Percentiles rank a stretch among this genome's conserved stretches.
Evolutionary conservation across 1,139 yeast genomes (phyloP).

Genomic region (Scheffersomyces insectosa): DNA sequence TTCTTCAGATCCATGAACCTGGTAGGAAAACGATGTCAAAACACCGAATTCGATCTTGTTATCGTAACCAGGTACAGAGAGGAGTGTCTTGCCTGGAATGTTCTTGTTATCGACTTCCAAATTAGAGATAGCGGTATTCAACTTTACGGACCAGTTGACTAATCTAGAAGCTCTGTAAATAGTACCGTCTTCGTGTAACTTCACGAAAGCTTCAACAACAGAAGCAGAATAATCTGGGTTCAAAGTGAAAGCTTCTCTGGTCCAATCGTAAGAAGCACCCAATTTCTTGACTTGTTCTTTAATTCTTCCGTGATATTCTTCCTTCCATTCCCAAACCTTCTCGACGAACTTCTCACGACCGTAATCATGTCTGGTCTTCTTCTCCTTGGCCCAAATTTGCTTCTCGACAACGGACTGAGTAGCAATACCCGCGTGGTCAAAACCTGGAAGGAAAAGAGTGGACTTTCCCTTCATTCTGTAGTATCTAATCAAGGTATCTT

Average conservation of each 20-base stretch:
- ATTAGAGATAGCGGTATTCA: constrained; percentile 94
- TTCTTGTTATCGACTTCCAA: constrained; percentile 94
- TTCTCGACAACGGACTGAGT: constrained; percentile 98
- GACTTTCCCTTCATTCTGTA: constrained; percentile 98
- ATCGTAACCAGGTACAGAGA: constrained; percentile 88
- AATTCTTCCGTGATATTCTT: constrained; percentile 83
- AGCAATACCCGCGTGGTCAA: constrained; percentile 99
- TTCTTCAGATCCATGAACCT: constrained; percentile 86
- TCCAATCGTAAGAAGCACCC: constrained; percentile 98
- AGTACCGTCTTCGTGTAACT: constrained; percentile 90
- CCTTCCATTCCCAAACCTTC: constrained; percentile 98
- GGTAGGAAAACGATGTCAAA: constrained; percentile 89
- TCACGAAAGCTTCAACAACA: constrained; percentile 89
- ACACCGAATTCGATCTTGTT: constrained; percentile 95
- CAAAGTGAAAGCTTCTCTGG: constrained; percentile 89
- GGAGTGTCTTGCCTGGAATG: constrained; percentile 74
- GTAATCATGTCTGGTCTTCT: constrained; percentile 89
- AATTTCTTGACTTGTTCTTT: constrained; percentile 79
- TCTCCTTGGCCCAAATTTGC: constrained; percentile 85
- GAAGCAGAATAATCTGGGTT: constrained; percentile 77
- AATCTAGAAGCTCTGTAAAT: constrained; percentile 92
- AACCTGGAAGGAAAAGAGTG: constrained; percentile 90
- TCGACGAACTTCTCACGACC: constrained; percentile 89
- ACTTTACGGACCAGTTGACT: constrained; percentile 94
- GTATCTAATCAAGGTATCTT: constrained; percentile 89